A percentile compares a stretch with the other conserved stretches of the same genome.
Conservation (phyloP, 2,329 filamentous ascomycete species). For the Aspergillus udagawae region DNA sequence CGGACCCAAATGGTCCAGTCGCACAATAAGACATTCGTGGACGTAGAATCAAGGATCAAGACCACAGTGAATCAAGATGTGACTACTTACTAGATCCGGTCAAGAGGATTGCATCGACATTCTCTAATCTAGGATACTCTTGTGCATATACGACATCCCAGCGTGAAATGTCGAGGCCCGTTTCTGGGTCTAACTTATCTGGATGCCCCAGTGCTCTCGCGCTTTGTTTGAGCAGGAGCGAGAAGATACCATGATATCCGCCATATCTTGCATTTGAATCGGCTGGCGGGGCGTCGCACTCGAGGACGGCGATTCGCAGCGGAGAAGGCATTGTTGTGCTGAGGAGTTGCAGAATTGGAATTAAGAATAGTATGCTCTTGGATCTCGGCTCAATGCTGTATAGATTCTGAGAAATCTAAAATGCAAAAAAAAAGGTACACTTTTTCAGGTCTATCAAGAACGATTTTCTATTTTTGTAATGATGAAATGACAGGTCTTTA, state of each 20-base stretch:
- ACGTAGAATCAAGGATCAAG: not conserved
- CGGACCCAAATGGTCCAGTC: not conserved
- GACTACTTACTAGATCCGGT: conserved; percentile 61
- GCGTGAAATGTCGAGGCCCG: conserved; percentile 55
- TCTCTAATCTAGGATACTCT: conserved; percentile 67
- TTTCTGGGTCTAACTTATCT: conserved; percentile 30
- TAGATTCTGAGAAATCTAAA: not conserved
- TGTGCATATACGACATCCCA: conserved; percentile 68
- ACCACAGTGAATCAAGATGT: not conserved
- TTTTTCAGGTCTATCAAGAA: not conserved
- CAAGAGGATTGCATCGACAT: conserved; percentile 77
- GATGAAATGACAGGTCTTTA: not conserved
- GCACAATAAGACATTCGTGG: not conserved
- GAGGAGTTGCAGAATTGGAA: not conserved
- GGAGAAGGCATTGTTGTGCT: conserved; percentile 37
- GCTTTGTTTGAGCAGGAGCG: conserved; percentile 53
- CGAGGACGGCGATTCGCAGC: conserved; percentile 78
- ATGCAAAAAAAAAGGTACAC: not conserved
- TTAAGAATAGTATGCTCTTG: not conserved
- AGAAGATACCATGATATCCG: conserved; percentile 70
- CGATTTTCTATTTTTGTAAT: not conserved
- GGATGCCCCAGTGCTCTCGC: conserved; percentile 44
- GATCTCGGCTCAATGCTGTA: not conserved
- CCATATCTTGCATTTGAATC: conserved; percentile 62
- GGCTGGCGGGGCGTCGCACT: conserved; percentile 75